Evolutionary conservation across 257 asterid species (phyloP).

Genomic region (Anisodus tanguticus): DNA sequence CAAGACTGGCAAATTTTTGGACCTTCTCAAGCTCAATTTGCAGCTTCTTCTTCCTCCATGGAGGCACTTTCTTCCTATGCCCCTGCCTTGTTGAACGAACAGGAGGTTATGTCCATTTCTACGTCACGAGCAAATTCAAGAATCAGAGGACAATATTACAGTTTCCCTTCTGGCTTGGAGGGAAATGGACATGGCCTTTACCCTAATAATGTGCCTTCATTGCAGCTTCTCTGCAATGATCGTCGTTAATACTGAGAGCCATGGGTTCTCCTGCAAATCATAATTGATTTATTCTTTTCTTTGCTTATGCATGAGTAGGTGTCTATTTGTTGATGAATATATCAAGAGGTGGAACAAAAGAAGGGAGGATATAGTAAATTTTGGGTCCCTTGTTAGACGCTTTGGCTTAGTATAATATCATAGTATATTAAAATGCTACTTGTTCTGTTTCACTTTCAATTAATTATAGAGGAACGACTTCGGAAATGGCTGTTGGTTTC

Average conservation of each 20-base stretch:
- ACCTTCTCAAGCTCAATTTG: constrained; percentile 55
- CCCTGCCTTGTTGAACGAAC: constrained; percentile 50
- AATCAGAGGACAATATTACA: constrained; percentile 46
- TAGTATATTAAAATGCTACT: neutral
- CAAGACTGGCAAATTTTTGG: constrained; percentile 48
- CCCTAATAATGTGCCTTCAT: constrained; percentile 40
- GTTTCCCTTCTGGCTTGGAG: constrained; percentile 47
- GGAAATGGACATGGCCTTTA: constrained; percentile 28
- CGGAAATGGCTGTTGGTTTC: neutral
- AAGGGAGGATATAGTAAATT: constrained; percentile 1
- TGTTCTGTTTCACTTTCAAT: neutral
- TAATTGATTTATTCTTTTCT: constrained; percentile 30
- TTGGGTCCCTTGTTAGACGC: neutral
- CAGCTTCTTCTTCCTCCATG: constrained; percentile 48
- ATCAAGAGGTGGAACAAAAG: neutral
- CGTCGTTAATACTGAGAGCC: constrained; percentile 35
- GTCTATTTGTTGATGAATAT: neutral
- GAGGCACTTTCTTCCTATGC: constrained; percentile 44
- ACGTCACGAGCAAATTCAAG: constrained; percentile 36
- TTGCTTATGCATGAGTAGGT: constrained; percentile 23
- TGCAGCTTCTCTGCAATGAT: constrained; percentile 52
- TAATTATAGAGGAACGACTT: constrained; percentile 17
- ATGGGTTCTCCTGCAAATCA: neutral
- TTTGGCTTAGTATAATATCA: neutral
- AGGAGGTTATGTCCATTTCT: constrained; percentile 39